Evolutionary conservation across 2,329 filamentous ascomycete species (phyloP).

Genomic region (Piedraia hortae): DNA sequence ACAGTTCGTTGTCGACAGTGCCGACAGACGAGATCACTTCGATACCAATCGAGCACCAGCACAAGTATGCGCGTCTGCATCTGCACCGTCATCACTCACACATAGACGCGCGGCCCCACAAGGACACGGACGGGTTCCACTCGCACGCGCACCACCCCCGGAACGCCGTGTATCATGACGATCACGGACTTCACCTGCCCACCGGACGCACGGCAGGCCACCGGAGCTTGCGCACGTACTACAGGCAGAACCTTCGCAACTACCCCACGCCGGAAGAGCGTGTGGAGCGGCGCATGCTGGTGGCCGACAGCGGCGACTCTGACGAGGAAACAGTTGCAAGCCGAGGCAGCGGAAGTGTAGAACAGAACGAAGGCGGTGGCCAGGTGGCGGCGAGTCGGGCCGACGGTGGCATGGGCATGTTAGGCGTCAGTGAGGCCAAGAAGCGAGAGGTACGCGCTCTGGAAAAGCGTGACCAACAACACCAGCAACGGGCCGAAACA

Average conservation of each 20-base stretch:
- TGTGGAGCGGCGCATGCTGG: constrained; percentile 35
- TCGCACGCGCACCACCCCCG: constrained; percentile 49
- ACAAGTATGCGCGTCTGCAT: constrained; percentile 44
- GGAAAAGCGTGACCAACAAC: constrained; percentile 41
- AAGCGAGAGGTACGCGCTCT: constrained; percentile 37
- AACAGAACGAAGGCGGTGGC: constrained; percentile 8
- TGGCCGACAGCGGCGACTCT: constrained; percentile 17
- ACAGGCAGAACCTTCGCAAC: constrained; percentile 68
- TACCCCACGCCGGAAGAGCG: constrained; percentile 59
- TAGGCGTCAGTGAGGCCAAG: constrained; percentile 48
- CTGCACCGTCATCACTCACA: constrained; percentile 52
- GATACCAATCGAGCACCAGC: constrained; percentile 46
- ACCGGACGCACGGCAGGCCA: constrained; percentile 76
- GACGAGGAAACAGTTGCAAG: constrained; percentile 21
- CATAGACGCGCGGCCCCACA: constrained; percentile 39
- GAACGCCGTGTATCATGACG: constrained; percentile 63
- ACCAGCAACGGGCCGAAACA: constrained; percentile 23
- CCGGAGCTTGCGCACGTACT: constrained; percentile 65
- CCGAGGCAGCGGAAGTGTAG: constrained; percentile 2
- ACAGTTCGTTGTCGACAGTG: constrained; percentile 57
- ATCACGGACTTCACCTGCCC: constrained; percentile 80
- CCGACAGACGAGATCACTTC: constrained; percentile 62
- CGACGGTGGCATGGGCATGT: constrained; percentile 48
- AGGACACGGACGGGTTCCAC: constrained; percentile 50
- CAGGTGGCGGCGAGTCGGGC: constrained; percentile 29